Conservation (phyloP, 768 basidiomycete genomes). For the Clathrus columnatus region DNA sequence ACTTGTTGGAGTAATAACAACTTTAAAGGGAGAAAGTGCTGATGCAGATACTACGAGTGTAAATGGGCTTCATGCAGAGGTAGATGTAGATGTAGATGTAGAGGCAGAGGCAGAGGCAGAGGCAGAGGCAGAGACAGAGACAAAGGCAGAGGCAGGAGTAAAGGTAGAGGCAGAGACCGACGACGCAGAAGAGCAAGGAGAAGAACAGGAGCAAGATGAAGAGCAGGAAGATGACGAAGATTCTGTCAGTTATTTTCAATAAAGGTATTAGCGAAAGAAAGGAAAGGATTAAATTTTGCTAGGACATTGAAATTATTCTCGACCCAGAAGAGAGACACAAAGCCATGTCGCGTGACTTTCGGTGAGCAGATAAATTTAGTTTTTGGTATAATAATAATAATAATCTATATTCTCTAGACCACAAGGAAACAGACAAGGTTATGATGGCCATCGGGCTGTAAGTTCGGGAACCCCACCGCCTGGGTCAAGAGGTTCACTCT, state of each 20-base stretch:
- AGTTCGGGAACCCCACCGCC: conserved; percentile 22
- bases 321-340: conserved; percentile 36
- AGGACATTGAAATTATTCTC: conserved; percentile 91
- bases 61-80: not conserved
- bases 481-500: conserved; percentile 22
- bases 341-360: conserved; percentile 54
- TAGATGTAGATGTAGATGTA: not conserved
- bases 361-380: conserved; percentile 39
- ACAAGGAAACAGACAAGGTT: conserved; percentile 27
- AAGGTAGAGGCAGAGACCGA: not conserved
- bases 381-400: conserved; percentile 1
- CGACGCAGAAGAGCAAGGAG: not conserved
- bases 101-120: not conserved
- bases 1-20: not conserved
- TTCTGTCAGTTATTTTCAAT: not conserved
- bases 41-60: not conserved
- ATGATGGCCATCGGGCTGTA: not conserved
- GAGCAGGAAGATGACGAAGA: not conserved
- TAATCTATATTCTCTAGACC: not conserved
- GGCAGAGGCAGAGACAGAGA: not conserved
- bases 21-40: not conserved
- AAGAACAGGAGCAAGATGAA: not conserved
- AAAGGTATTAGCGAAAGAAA: not conserved
- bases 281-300: not conserved
- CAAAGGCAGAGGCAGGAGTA: not conserved